Percentiles rank a stretch among this genome's conserved stretches.
These are phyloP conservation scores for Pseudocercospora eumusae DNA, from an alignment of 2,329 filamentous ascomycete genomes.

Conservation along the genomic window DNA sequence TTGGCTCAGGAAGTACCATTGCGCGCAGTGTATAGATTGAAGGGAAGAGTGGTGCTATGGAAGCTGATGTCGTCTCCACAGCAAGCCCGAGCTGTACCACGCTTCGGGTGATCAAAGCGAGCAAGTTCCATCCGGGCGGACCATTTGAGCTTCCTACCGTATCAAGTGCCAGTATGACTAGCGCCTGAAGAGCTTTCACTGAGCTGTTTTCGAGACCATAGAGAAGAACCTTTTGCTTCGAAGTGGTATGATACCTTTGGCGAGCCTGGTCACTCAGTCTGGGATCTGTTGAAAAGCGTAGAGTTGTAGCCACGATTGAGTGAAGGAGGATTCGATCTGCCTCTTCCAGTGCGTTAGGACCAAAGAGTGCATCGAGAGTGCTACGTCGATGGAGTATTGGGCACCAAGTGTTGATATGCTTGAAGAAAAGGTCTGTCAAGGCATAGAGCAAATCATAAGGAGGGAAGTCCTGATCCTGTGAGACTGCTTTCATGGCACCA, in stretches of 20 bases:
- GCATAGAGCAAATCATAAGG: conserved; percentile 63
- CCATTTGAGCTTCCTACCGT: conserved; percentile 85
- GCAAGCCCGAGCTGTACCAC: conserved; percentile 85
- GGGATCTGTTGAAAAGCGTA: conserved; percentile 78
- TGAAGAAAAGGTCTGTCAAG: conserved; percentile 63
- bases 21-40: conserved; percentile 89
- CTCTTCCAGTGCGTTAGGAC: conserved; percentile 72
- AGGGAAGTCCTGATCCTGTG: conserved; percentile 54
- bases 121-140: conserved; percentile 86
- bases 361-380: conserved; percentile 77
- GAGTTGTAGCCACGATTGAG: conserved; percentile 83
- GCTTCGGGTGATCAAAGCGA: conserved; percentile 83
- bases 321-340: conserved; percentile 80
- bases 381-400: conserved; percentile 85
- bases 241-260: conserved; percentile 73
- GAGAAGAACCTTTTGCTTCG: conserved; percentile 81
- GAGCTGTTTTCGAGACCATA: conserved; percentile 89
- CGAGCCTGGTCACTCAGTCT: conserved; percentile 72
- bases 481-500: conserved; percentile 29
- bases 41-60: conserved; percentile 73
- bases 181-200: conserved; percentile 80
- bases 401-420: conserved; percentile 69
- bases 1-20: conserved; percentile 79
- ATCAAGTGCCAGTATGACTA: conserved; percentile 84
- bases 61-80: conserved; percentile 77